Evolutionary conservation across 345 rosid species (phyloP).

Genomic region (Hibiscus mutabilis): DNA sequence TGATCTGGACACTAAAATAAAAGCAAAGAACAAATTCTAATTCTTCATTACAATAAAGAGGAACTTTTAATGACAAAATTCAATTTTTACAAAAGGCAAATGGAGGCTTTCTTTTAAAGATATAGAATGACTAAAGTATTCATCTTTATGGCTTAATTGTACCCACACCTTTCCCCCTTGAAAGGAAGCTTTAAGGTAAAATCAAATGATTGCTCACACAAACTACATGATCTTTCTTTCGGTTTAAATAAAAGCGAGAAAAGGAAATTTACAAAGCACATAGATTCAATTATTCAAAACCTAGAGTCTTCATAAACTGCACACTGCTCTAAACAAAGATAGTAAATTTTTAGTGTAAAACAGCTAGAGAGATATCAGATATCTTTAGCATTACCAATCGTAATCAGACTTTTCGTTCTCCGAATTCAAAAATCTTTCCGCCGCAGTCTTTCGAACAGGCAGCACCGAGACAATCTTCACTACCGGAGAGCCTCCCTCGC

Average conservation of each 20-base stretch:
- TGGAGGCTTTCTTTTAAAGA: not conserved
- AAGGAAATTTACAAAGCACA: not conserved
- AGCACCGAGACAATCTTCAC: conserved; percentile 34
- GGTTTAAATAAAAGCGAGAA: not conserved
- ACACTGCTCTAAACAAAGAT: no score
- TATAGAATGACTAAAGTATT: not conserved
- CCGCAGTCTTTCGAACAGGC: conserved; percentile 57
- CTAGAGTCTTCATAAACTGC: not conserved
- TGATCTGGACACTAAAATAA: not conserved
- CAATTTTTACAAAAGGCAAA: not conserved
- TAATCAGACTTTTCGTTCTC: conserved; percentile 78
- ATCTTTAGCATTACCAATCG: conserved; percentile 84
- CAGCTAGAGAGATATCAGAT: no score
- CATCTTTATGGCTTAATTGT: not conserved
- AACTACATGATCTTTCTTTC: not conserved
- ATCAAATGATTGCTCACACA: not conserved
- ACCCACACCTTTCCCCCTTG: not conserved
- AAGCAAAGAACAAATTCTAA: not conserved
- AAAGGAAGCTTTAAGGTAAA: not conserved
- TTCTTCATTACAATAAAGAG: not conserved
- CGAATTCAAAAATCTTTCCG: conserved; percentile 61
- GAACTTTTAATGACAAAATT: not conserved
- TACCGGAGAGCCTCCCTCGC: conserved; percentile 29
- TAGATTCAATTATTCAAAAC: not conserved
- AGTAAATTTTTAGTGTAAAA: no score